phyloP scores from a whole-genome alignment of 306 rosid species.

The Prunus mongolica region DNA sequence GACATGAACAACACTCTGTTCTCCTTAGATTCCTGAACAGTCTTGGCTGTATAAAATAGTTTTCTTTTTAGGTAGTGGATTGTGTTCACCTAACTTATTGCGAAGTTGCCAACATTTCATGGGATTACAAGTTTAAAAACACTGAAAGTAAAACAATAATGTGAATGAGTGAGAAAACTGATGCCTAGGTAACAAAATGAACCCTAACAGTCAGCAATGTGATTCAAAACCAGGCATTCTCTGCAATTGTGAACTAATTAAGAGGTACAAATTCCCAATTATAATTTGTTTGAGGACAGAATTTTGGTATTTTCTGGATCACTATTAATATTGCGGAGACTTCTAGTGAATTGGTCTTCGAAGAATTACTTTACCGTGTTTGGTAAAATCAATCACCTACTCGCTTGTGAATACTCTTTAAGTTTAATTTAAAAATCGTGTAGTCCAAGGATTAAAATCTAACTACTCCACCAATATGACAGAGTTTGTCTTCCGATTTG shows the following conservation, averaged over 20 bases:
- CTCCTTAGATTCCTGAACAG: not conserved
- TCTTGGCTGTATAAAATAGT: not conserved
- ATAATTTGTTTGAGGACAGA: not conserved
- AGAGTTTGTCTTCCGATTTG: too few species aligned
- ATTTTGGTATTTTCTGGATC: not conserved
- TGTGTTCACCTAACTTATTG: not conserved
- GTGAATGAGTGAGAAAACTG: not conserved
- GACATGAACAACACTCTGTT: not conserved
- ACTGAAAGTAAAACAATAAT: not conserved
- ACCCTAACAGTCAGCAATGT: not conserved
- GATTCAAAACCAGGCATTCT: not conserved
- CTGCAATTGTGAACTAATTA: not conserved
- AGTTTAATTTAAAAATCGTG: too few species aligned
- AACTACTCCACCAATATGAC: too few species aligned
- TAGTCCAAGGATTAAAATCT: too few species aligned
- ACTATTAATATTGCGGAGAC: not conserved
- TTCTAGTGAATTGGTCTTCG: not conserved
- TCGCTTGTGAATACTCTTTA: rapidly evolving
- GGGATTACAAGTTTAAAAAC: not conserved
- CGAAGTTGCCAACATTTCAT: not conserved
- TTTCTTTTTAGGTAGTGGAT: not conserved
- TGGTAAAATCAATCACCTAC: too few species aligned
- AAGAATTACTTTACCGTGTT: too few species aligned
- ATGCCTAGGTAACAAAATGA: not conserved
- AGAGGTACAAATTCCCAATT: too few species aligned